phyloP scores from a whole-genome alignment of 164 flowering plant genomes.

The Vitis riparia region DNA sequence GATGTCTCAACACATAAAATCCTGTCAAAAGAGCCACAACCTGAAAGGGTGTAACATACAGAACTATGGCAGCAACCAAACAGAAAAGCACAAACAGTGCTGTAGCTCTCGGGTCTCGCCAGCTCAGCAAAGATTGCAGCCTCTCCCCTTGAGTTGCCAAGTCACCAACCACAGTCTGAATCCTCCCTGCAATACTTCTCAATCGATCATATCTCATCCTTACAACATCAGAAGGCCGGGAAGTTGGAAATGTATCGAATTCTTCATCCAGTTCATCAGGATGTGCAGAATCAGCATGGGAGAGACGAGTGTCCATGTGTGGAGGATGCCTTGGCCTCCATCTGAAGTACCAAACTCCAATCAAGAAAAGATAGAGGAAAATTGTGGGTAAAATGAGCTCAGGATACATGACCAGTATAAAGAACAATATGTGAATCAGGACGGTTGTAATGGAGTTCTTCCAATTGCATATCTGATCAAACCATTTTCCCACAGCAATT shows the following conservation, averaged over 20 bases:
- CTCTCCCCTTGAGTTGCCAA: constrained; percentile 56
- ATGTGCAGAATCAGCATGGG: constrained; percentile 44
- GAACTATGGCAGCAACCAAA: constrained; percentile 41
- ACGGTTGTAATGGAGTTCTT: constrained; percentile 47
- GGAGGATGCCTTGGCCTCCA: constrained; percentile 52
- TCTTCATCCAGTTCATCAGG: constrained; percentile 53
- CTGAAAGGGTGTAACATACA: constrained; percentile 45
- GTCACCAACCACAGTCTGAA: constrained; percentile 51
- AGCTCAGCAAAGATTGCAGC: constrained; percentile 49
- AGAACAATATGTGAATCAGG: constrained; percentile 39
- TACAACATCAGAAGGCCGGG: constrained; percentile 38
- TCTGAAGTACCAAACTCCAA: constrained; percentile 47
- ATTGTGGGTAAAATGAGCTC: constrained; percentile 46
- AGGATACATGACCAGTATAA: constrained; percentile 45
- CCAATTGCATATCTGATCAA: constrained; percentile 48
- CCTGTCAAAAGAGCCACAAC: constrained; percentile 45
- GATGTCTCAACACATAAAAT: constrained; percentile 48
- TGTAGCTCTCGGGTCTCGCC: constrained; percentile 57
- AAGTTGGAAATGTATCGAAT: constrained; percentile 48
- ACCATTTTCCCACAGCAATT: constrained; percentile 45
- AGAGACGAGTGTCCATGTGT: constrained; percentile 57
- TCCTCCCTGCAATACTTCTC: constrained; percentile 46
- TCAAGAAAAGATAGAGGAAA: constrained; percentile 45
- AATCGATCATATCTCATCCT: constrained; percentile 45
- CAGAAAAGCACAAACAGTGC: constrained; percentile 48